Evolutionary conservation across 2,329 filamentous ascomycete species (phyloP).

Genomic region (Cyanodermella asteris): DNA sequence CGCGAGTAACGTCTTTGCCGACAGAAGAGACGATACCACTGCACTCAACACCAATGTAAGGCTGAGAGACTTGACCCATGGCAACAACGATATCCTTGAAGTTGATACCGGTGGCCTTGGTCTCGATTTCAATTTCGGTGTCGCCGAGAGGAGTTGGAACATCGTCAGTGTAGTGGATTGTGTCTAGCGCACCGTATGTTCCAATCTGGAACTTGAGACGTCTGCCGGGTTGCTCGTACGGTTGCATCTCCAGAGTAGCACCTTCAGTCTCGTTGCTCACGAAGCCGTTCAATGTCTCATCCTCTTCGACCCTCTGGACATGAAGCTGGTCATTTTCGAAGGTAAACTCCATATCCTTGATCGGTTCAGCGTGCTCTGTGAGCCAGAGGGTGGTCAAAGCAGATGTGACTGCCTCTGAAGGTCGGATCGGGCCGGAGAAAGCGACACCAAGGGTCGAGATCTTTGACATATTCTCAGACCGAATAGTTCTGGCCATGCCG

Average conservation of each 20-base stretch:
- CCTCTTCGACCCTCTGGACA: constrained; percentile 3
- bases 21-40: constrained; percentile 9
- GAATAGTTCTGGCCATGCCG: constrained; percentile 3
- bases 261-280: no score
- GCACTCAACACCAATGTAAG: constrained; percentile 19
- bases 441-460: no score
- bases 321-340: constrained; percentile 2
- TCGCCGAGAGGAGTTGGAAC: constrained; percentile 3
- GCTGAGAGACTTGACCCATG: constrained; percentile 12
- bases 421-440: no score
- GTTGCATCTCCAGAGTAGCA: constrained; percentile 3
- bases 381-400: no score
- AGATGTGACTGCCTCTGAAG: no score
- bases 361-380: not conserved
- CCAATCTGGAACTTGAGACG: constrained; percentile 6
- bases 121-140: constrained; percentile 15
- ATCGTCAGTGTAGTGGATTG: constrained; percentile 8
- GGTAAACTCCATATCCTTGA: constrained; percentile 3
- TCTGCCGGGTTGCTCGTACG: constrained; percentile 5
- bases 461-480: constrained; percentile 4
- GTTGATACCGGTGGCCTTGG: constrained; percentile 19
- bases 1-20: not conserved
- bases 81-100: constrained; percentile 25
- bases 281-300: constrained; percentile 1
- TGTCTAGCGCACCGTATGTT: constrained; percentile 10